A percentile compares a stretch with the other conserved stretches of the same genome.
These are phyloP conservation scores for Physaria fendleri DNA, from an alignment of 345 rosid genomes.

Conservation along the genomic window DNA sequence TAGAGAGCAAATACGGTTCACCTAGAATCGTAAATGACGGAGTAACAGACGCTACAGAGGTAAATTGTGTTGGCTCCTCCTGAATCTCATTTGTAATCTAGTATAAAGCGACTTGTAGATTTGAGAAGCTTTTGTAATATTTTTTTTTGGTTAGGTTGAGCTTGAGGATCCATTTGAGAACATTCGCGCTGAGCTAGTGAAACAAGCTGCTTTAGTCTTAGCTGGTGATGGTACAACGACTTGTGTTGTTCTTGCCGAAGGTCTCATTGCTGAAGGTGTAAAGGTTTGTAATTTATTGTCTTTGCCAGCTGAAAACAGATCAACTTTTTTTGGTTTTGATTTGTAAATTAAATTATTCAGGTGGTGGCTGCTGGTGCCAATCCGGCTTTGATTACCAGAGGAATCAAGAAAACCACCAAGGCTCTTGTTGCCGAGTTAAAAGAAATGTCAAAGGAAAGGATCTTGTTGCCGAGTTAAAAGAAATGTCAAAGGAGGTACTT, in stretches of 20 bases:
- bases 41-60: slow-evolving; percentile 97
- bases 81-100: not conserved
- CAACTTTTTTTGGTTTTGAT: not conserved
- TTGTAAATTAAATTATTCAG: slow-evolving; percentile 25
- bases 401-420: slow-evolving; percentile 80
- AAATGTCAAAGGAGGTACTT: too few relatives aligned
- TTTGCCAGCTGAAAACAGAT: not conserved
- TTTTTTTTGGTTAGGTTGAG: slow-evolving; percentile 66
- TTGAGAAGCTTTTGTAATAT: not conserved
- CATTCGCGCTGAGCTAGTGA: slow-evolving; percentile 89
- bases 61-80: not conserved
- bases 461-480: too few relatives aligned
- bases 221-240: slow-evolving; percentile 99
- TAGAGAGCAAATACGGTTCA: slow-evolving; percentile 93
- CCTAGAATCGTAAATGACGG: slow-evolving; percentile 93
- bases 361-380: slow-evolving; percentile 98
- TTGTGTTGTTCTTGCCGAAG: slow-evolving; percentile 96
- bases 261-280: slow-evolving; percentile 93
- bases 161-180: slow-evolving; percentile 96
- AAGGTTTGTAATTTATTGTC: slow-evolving; percentile 46
- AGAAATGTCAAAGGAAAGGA: slow-evolving; percentile 67
- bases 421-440: slow-evolving; percentile 74
- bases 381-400: slow-evolving; percentile 82
- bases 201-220: slow-evolving; percentile 92
- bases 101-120: not conserved